Evolutionary conservation across 441 rosid genomes (phyloP).

Genomic region (Populus trichocarpa): DNA sequence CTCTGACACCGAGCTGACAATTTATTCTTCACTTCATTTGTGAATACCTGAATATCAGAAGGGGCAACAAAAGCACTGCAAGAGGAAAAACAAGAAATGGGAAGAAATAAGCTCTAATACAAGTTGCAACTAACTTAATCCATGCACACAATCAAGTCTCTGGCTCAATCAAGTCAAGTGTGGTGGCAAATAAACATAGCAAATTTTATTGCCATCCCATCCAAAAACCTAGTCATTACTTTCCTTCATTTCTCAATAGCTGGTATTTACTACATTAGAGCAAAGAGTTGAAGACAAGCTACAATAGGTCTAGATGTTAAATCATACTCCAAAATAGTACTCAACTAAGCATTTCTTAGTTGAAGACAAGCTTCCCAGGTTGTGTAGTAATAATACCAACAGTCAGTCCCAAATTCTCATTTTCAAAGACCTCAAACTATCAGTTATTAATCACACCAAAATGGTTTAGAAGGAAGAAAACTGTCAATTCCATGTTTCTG

Average conservation of each 20-base stretch:
- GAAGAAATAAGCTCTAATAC: constrained; percentile 8
- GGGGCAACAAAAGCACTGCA: constrained; percentile 95
- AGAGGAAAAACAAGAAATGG: constrained; percentile 16
- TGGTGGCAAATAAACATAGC: background rate
- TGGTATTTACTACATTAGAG: background rate
- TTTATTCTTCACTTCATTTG: constrained; percentile 73
- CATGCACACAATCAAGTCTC: background rate
- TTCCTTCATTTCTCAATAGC: background rate
- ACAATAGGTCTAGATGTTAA: background rate
- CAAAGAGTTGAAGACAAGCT: background rate
- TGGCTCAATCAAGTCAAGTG: background rate
- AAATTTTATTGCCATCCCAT: background rate
- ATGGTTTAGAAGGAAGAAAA: background rate
- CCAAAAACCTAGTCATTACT: background rate
- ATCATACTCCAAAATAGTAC: background rate
- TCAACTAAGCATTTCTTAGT: background rate
- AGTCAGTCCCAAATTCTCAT: background rate
- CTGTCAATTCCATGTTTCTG: background rate
- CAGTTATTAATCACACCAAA: background rate
- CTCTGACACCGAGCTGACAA: constrained; percentile 65
- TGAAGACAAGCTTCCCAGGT: background rate
- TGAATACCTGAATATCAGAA: constrained; percentile 80
- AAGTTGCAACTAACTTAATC: background rate
- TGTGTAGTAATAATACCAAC: background rate
- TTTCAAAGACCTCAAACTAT: background rate